phyloP scores from a whole-genome alignment of 2,329 filamentous ascomycete species.

The Whalleya microplaca region DNA sequence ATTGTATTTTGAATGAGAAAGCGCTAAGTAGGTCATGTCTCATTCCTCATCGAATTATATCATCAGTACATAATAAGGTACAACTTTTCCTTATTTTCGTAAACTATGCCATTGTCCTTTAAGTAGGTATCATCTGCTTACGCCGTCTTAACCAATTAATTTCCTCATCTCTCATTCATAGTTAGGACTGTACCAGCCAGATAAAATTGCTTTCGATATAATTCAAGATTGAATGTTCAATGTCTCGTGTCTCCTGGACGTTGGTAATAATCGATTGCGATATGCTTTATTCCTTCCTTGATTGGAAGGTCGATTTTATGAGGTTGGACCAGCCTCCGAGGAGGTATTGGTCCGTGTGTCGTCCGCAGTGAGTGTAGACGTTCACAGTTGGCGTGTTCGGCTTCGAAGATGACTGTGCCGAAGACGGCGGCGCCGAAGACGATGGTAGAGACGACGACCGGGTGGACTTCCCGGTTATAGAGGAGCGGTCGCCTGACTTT shows the following conservation, averaged over 20 bases:
- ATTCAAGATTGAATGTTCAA: not conserved
- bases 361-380: constrained; percentile 57
- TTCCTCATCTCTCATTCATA: constrained; percentile 7
- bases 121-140: not conserved
- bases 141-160: constrained; percentile 9
- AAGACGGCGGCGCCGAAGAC: constrained; percentile 33
- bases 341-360: constrained; percentile 58
- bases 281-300: constrained; percentile 31
- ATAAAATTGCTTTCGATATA: not conserved
- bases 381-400: constrained; percentile 48
- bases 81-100: constrained; percentile 4
- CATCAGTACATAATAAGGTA: constrained; percentile 4
- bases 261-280: constrained; percentile 1
- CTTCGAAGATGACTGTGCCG: constrained; percentile 30
- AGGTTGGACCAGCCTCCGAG: constrained; percentile 54
- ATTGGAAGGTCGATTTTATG: constrained; percentile 43
- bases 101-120: not conserved
- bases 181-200: constrained; percentile 11
- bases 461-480: constrained; percentile 14
- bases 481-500: constrained; percentile 1
- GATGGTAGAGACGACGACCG: constrained; percentile 1
- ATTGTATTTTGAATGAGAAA: too few species aligned
- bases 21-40: not conserved
- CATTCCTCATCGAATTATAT: constrained; percentile 20
- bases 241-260: too few species aligned